A percentile compares a stretch with the other conserved stretches of the same genome.
Conservation (phyloP, 2,329 filamentous ascomycete genomes). For the Fusarium sp. region DNA sequence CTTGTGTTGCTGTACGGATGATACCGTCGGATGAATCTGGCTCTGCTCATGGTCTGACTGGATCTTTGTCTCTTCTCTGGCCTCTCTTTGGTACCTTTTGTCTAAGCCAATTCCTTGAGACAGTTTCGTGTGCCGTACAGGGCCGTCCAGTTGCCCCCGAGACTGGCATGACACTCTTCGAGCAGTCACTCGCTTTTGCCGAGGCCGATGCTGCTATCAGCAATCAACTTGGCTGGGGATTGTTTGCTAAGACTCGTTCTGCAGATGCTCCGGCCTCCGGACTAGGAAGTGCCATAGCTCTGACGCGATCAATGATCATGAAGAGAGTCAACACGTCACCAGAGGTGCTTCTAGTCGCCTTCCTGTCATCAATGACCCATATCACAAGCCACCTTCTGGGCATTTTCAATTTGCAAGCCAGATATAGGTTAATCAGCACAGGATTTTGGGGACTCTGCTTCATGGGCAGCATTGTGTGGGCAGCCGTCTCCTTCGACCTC, state of each 20-base stretch:
- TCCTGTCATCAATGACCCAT: conserved; percentile 92
- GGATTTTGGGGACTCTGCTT: conserved; percentile 92
- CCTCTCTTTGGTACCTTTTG: conserved; percentile 79
- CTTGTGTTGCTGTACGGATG: conserved; percentile 85
- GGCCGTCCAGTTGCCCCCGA: conserved; percentile 85
- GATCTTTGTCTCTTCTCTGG: conserved; percentile 84
- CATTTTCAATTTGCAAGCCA: conserved; percentile 83
- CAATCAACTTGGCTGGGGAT: conserved; percentile 81
- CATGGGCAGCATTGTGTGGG: conserved; percentile 87
- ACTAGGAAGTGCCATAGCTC: conserved; percentile 58
- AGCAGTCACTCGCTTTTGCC: conserved; percentile 95
- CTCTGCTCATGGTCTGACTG: conserved; percentile 70
- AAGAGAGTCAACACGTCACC: conserved; percentile 88
- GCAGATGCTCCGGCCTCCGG: conserved; percentile 47
- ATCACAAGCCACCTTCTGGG: conserved; percentile 87
- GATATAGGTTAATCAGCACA: conserved; percentile 87
- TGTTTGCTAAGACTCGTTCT: conserved; percentile 67
- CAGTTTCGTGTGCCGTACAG: conserved; percentile 88
- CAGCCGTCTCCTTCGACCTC: conserved; percentile 73
- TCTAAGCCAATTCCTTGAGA: conserved; percentile 89
- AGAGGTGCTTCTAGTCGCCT: conserved; percentile 87
- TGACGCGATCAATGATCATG: conserved; percentile 78
- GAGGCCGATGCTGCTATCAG: conserved; percentile 92
- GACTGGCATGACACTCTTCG: conserved; percentile 96
- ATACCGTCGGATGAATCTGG: conserved; percentile 66